phyloP scores from a whole-genome alignment of 177 flowering plant genomes.

The Vitis hybrid region DNA sequence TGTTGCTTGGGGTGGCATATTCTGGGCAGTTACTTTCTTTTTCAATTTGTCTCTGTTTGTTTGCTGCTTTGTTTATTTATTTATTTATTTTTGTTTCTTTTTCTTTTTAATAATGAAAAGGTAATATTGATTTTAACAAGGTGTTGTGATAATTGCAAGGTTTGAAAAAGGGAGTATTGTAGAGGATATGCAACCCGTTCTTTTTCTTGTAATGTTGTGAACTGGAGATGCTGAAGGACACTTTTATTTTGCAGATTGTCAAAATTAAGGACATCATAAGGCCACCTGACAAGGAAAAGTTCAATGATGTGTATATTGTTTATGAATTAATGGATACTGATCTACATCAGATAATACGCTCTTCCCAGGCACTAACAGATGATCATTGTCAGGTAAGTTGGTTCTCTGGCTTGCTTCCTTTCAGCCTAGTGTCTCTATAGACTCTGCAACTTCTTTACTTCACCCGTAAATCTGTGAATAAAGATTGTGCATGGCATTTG shows the following conservation, averaged over 20 bases:
- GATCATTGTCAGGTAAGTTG: slow-evolving; percentile 78
- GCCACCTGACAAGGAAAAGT: slow-evolving; percentile 64
- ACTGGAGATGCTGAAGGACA: not conserved
- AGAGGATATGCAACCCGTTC: not conserved
- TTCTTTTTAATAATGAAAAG: not conserved
- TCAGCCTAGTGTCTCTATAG: not conserved
- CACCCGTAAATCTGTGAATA: not conserved
- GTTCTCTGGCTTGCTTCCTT: slow-evolving; percentile 4
- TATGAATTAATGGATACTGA: slow-evolving; percentile 90
- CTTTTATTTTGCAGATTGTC: slow-evolving; percentile 43
- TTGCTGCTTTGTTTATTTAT: not conserved
- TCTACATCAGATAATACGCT: slow-evolving; percentile 75
- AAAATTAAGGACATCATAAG: slow-evolving; percentile 74
- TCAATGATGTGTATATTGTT: slow-evolving; percentile 79
- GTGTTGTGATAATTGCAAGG: not conserved
- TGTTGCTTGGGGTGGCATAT: too few relatives aligned
- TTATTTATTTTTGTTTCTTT: not conserved
- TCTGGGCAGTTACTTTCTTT: too few relatives aligned
- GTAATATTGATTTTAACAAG: not conserved
- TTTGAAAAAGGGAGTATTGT: not conserved
- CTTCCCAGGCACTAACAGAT: slow-evolving; percentile 67
- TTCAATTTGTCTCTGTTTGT: not conserved
- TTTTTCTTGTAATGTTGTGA: not conserved
- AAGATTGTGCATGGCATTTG: not conserved
- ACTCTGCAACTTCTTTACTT: not conserved